phyloP scores from a whole-genome alignment of 192 early-diverging fungal genomes.

The Geranomyces variabilis region DNA sequence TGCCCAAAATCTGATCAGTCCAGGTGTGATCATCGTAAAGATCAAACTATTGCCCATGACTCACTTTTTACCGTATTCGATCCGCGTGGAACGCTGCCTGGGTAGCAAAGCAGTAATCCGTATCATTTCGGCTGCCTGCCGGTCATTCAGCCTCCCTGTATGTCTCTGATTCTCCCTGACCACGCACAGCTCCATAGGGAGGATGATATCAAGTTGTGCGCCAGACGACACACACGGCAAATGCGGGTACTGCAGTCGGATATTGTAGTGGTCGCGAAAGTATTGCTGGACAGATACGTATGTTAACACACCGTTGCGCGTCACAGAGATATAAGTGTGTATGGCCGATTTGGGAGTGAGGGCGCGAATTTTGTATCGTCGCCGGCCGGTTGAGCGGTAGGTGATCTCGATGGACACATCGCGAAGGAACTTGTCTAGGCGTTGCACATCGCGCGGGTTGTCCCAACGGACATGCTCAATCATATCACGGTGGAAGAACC shows the following conservation, averaged over 20 bases:
- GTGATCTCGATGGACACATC: slow-evolving; percentile 23
- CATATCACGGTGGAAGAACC: slow-evolving; percentile 17
- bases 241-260: slow-evolving; percentile 68
- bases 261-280: slow-evolving; percentile 73
- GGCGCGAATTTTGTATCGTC: slow-evolving; percentile 70
- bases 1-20: background rate
- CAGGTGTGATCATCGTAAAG: no score
- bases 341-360: slow-evolving; percentile 66
- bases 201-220: slow-evolving; percentile 56
- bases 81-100: slow-evolving; percentile 71
- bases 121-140: slow-evolving; percentile 91
- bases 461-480: slow-evolving; percentile 10
- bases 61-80: slow-evolving; percentile 51
- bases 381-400: slow-evolving; percentile 55
- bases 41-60: background rate
- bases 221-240: slow-evolving; percentile 75
- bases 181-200: slow-evolving; percentile 90
- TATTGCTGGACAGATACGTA: slow-evolving; percentile 73
- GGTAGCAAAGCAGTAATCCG: slow-evolving; percentile 76
- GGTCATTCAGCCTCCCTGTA: slow-evolving; percentile 76
- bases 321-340: slow-evolving; percentile 63
- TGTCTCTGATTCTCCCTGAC: slow-evolving; percentile 80
- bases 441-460: slow-evolving; percentile 1
- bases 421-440: slow-evolving; percentile 21
- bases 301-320: slow-evolving; percentile 50